phyloP scores from a whole-genome alignment of 2,329 filamentous ascomycete genomes.

The Phialemonium atrogriseum region DNA sequence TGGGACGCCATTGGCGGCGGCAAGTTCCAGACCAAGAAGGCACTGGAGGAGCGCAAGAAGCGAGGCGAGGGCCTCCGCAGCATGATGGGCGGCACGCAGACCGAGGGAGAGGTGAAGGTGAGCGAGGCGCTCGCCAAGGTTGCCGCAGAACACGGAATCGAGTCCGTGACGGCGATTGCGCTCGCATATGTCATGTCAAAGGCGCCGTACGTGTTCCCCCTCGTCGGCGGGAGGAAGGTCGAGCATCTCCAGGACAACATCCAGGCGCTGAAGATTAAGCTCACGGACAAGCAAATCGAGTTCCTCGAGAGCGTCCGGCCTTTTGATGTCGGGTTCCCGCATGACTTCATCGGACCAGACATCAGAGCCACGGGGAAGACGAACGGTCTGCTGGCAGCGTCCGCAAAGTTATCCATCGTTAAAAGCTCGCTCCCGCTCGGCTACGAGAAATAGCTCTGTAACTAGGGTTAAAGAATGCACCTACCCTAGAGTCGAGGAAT shows the following conservation, averaged over 20 bases:
- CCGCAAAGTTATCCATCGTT: too few relatives aligned
- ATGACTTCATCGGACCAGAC: conserved; percentile 28
- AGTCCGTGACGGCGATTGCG: conserved; percentile 49
- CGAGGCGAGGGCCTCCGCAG: conserved; percentile 30
- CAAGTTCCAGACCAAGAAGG: conserved; percentile 33
- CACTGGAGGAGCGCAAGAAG: conserved; percentile 20
- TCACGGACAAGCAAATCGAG: conserved; percentile 43
- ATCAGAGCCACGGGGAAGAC: conserved; percentile 9
- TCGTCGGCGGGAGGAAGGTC: conserved; percentile 42
- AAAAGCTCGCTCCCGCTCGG: too few relatives aligned
- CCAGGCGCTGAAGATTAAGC: conserved; percentile 38
- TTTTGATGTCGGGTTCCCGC: conserved; percentile 50
- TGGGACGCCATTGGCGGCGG: conserved; percentile 53
- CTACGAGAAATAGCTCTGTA: too few relatives aligned
- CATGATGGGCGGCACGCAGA: conserved; percentile 22
- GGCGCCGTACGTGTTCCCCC: conserved; percentile 43
- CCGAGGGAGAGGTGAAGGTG: conserved; percentile 40
- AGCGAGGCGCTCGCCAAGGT: conserved; percentile 52
- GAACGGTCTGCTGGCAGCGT: too few relatives aligned
- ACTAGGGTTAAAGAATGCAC: too few relatives aligned
- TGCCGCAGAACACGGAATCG: conserved; percentile 45
- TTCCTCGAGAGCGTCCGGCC: conserved; percentile 42
- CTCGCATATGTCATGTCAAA: conserved; percentile 44
- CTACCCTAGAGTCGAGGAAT: too few relatives aligned
- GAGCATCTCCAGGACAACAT: conserved; percentile 48